Evolutionary conservation across 345 rosid species (phyloP).

Genomic region (Conringia planisiliqua): DNA sequence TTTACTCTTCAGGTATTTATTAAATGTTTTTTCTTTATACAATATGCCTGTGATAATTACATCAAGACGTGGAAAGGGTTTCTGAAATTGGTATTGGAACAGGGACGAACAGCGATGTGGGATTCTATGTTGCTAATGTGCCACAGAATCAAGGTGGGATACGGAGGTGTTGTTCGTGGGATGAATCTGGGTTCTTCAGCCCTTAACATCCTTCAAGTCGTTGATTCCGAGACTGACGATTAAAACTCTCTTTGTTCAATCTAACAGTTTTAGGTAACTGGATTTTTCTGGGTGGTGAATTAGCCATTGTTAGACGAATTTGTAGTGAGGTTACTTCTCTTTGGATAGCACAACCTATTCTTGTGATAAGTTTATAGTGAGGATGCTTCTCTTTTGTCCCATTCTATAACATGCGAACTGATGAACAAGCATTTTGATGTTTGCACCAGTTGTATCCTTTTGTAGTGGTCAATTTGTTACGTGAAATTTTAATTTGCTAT

Average conservation of each 20-base stretch:
- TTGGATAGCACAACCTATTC: conserved; percentile 4
- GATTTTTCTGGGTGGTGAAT: not conserved
- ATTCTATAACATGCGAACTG: not conserved
- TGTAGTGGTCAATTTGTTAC: not conserved
- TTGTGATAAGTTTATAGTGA: conserved; percentile 8
- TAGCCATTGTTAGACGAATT: not conserved
- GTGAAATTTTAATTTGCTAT: not conserved
- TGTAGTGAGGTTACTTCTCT: conserved; percentile 15
- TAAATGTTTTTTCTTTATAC: too few relatives aligned
- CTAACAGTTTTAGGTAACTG: too few relatives aligned
- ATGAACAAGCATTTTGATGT: not conserved
- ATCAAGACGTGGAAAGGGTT: not conserved
- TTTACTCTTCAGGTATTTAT: conserved; percentile 86
- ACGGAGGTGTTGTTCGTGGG: conserved; percentile 76
- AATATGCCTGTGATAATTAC: too few relatives aligned
- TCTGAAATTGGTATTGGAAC: conserved; percentile 30
- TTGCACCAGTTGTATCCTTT: not conserved
- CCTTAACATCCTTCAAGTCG: conserved; percentile 65
- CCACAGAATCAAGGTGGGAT: conserved; percentile 73
- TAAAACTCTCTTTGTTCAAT: too few relatives aligned
- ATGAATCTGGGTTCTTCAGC: conserved; percentile 91
- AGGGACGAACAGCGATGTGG: conserved; percentile 95
- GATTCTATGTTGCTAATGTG: conserved; percentile 75
- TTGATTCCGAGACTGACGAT: conserved; percentile 61
- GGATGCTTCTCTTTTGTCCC: not conserved